Evolutionary conservation across 805 yeast species (phyloP).

Genomic region (Candida sithepensis): DNA sequence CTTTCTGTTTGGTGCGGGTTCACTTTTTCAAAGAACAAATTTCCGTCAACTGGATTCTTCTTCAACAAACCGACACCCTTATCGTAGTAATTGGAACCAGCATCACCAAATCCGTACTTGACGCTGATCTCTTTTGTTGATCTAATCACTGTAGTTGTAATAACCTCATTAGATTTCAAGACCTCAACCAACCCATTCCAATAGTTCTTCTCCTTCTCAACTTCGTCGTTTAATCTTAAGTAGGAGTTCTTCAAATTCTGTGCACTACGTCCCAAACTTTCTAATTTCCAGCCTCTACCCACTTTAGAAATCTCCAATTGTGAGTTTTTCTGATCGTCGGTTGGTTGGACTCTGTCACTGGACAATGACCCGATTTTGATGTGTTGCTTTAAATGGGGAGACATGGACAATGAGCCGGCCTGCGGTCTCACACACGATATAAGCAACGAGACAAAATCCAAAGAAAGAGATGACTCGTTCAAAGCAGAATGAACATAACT

Average conservation of each 20-base stretch:
- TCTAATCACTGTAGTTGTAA: conserved; percentile 64
- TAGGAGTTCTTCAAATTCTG: conserved; percentile 49
- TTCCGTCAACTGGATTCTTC: conserved; percentile 43
- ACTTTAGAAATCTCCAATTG: conserved; percentile 33
- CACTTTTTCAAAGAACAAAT: conserved; percentile 34
- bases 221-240: conserved; percentile 47
- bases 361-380: conserved; percentile 75
- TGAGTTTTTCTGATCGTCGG: conserved; percentile 18
- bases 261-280: conserved; percentile 58
- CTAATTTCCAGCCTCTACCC: conserved; percentile 82
- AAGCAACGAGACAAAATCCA: conserved; percentile 82
- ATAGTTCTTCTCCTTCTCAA: conserved; percentile 58
- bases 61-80: conserved; percentile 73
- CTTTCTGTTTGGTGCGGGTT: conserved; percentile 34
- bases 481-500: conserved; percentile 60
- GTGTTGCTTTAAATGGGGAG: conserved; percentile 71
- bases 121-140: conserved; percentile 61
- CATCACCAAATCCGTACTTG: conserved; percentile 87
- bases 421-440: conserved; percentile 80
- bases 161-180: conserved; percentile 51
- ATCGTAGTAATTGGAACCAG: conserved; percentile 75
- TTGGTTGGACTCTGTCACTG: conserved; percentile 37
- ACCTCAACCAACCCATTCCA: conserved; percentile 54
- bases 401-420: conserved; percentile 83
- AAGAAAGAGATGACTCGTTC: conserved; percentile 83